Percentiles rank a stretch among this genome's conserved stretches.
Conservation (phyloP, 1,284 basidiomycete species). For the Fomitiporia mediterranea region DNA sequence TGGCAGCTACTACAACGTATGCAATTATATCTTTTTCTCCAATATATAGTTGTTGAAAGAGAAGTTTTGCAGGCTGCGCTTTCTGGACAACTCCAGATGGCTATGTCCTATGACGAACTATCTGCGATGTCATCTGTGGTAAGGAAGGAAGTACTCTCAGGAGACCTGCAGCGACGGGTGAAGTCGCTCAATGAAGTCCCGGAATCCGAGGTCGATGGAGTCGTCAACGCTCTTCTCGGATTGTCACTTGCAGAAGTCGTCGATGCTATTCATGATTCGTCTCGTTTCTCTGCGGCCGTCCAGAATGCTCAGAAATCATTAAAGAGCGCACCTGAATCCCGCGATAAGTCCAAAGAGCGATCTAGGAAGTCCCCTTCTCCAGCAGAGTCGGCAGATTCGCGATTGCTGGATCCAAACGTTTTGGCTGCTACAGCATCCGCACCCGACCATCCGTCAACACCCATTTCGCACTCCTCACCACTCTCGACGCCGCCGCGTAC, state of each 20-base stretch:
- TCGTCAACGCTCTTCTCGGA: constrained; percentile 65
- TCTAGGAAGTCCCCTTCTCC: constrained; percentile 37
- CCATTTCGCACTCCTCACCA: constrained; percentile 67
- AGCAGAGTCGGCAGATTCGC: constrained; percentile 58
- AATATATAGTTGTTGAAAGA: neutral
- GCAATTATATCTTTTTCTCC: constrained; percentile 21
- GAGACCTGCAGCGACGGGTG: constrained; percentile 73
- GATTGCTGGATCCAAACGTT: constrained; percentile 52
- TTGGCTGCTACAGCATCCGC: constrained; percentile 71
- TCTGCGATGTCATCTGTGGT: constrained; percentile 76
- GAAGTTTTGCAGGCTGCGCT: constrained; percentile 57
- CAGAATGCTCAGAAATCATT: constrained; percentile 40
- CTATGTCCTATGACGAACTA: constrained; percentile 79
- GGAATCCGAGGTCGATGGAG: constrained; percentile 49
- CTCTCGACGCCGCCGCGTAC: constrained; percentile 74
- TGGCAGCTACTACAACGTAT: constrained; percentile 77
- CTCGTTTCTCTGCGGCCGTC: constrained; percentile 61
- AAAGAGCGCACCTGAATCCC: constrained; percentile 30
- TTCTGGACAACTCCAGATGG: constrained; percentile 67
- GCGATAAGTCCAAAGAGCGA: constrained; percentile 38
- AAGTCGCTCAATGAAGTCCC: constrained; percentile 50
- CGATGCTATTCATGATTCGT: constrained; percentile 64
- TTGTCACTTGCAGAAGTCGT: constrained; percentile 74
- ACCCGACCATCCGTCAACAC: constrained; percentile 78
- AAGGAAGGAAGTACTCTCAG: constrained; percentile 76